Percentiles rank a stretch among this genome's conserved stretches.
These are phyloP conservation scores for Termitomyces sp. DNA, from an alignment of 768 basidiomycete genomes.

Conservation along the genomic window DNA sequence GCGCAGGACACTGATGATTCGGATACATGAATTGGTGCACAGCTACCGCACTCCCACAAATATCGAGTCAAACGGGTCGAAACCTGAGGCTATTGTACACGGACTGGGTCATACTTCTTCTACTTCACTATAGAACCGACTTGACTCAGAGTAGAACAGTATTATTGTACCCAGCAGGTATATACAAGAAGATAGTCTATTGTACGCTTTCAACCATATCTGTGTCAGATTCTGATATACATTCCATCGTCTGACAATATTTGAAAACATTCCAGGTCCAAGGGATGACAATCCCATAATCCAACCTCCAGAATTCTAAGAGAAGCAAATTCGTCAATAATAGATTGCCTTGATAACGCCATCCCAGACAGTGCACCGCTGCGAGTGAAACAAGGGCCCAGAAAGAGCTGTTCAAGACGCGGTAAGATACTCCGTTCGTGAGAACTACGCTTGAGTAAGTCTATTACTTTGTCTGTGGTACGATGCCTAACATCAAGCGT, in stretches of 20 bases:
- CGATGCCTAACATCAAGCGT: neutral
- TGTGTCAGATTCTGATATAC: neutral
- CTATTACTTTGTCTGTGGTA: neutral
- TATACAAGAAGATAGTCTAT: no score
- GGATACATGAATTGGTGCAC: no score
- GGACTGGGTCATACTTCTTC: no score
- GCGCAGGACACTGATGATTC: no score
- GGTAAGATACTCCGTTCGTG: neutral
- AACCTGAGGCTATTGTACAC: no score
- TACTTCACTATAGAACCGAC: no score
- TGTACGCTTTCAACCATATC: no score
- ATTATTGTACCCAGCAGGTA: no score
- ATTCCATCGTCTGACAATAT: neutral
- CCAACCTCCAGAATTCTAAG: neutral
- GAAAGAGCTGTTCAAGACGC: neutral
- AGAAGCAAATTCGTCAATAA: neutral
- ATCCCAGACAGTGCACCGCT: neutral
- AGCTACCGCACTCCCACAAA: no score
- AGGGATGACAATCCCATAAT: neutral
- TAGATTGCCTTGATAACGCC: slow-evolving; percentile 1
- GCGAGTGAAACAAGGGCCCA: neutral
- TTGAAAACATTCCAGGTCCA: neutral
- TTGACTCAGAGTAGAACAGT: no score
- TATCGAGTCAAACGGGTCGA: no score
- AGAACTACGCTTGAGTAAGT: neutral